Base-by-base conservation (phyloP, 2,329 filamentous ascomycete genomes). In the Cucurbitaria berberidis region DNA sequence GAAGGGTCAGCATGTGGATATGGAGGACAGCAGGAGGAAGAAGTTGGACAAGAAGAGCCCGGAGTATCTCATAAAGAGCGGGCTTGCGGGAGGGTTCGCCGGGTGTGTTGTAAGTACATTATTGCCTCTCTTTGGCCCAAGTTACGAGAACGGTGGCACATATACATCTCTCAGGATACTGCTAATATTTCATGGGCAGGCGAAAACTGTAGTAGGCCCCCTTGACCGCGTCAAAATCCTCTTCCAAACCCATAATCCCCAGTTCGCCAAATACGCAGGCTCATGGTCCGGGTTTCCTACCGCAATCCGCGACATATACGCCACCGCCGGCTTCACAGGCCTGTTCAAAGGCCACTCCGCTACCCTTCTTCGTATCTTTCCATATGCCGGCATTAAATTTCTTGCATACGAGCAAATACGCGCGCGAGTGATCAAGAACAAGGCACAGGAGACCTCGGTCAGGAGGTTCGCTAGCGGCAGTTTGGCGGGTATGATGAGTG, bases 201-300 rank as follows among this genome's bases (percentile, higher is more conserved):
- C 90, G 57, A 99, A 99, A 82, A 97, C 93, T 0, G 82, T 96
- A 6, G 96, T 99, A 32, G 95, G 92, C 21, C 95, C 95, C 21
- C 89, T 99, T 60, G 95, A 99, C 77, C 89, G 95, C 62, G 95
- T 99, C 69, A 99, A 99, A 78, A 99, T 99, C 70, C 89, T 99
- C 51, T 98, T 99, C 78, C 95, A 99, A 75, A 89, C 95, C 46
- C 91, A 89, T 69, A 97, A 95, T 69, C 95, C 95, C 3, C 89
- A 95, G 64, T 99, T 96, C 73, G 85, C 89, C 48, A 96, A 96
- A 77, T 99, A 98, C 73, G 87, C 91, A 1, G 90, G 92, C 35
- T 92, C 89, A 36, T 97, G 93, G 89, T 84, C 85, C 50, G 95
- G 95, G 43, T 86, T 96, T 18, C 84, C 85, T n/a, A 83, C 83